phyloP scores from a whole-genome alignment of 768 basidiomycete genomes.

The Russula abietina region DNA sequence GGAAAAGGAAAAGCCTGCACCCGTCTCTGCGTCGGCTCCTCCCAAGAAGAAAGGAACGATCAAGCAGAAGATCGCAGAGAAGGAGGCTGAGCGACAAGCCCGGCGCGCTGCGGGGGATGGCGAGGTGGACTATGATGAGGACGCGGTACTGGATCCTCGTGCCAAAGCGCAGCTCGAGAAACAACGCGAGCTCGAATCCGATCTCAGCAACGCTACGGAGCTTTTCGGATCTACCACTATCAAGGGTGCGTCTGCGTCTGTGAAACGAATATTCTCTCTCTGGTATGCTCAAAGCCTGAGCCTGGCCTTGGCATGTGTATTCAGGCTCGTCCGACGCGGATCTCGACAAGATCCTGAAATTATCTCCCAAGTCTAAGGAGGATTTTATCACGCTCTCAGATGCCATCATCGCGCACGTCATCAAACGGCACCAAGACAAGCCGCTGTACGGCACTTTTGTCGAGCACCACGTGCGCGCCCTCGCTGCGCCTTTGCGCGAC shows the following conservation, averaged over 20 bases:
- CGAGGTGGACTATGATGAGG: conserved; percentile 56
- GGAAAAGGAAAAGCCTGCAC: conserved; percentile 43
- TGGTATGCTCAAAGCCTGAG: background rate
- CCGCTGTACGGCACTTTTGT: conserved; percentile 80
- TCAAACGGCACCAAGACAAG: conserved; percentile 74
- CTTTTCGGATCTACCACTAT: conserved; percentile 68
- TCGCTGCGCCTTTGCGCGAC: conserved; percentile 75
- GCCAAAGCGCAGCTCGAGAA: conserved; percentile 72
- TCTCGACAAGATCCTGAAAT: conserved; percentile 65
- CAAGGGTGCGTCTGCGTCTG: conserved; percentile 45
- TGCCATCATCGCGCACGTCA: conserved; percentile 64
- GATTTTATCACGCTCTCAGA: conserved; percentile 75
- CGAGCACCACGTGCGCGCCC: conserved; percentile 72
- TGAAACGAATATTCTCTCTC: background rate
- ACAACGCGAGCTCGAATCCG: conserved; percentile 79
- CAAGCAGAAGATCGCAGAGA: conserved; percentile 89
- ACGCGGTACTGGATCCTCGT: conserved; percentile 60
- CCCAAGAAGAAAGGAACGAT: conserved; percentile 90
- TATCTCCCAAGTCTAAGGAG: conserved; percentile 81
- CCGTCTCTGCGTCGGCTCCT: conserved; percentile 47
- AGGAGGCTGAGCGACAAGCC: conserved; percentile 69
- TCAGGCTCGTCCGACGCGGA: conserved; percentile 64
- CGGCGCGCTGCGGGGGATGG: conserved; percentile 38
- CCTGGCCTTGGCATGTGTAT: background rate
- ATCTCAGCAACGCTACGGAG: conserved; percentile 78